These are phyloP conservation scores for Clarireedia hainanense DNA, from an alignment of 2,329 filamentous ascomycete species.

Conservation along the genomic window DNA sequence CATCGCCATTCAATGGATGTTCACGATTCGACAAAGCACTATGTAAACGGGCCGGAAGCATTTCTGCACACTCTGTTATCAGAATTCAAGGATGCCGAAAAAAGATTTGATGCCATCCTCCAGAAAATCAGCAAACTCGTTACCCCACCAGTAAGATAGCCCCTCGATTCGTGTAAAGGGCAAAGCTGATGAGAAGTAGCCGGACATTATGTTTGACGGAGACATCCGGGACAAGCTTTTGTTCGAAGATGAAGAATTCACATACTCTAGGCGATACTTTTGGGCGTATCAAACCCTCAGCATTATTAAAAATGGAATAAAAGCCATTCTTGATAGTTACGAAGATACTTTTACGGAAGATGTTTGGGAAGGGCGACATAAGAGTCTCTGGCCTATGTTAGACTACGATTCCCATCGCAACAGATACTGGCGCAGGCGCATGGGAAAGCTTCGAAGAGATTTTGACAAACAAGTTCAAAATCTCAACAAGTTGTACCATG, in stretches of 20 bases:
- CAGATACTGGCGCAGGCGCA: slow-evolving; percentile 39
- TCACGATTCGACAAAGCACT: slow-evolving; percentile 46
- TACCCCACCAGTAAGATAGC: slow-evolving; percentile 41
- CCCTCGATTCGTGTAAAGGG: background rate
- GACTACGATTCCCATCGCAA: slow-evolving; percentile 37
- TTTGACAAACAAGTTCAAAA: slow-evolving; percentile 38
- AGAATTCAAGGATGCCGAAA: slow-evolving; percentile 53
- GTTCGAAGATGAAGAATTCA: slow-evolving; percentile 54
- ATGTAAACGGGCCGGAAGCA: slow-evolving; percentile 53
- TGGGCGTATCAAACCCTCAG: slow-evolving; percentile 55
- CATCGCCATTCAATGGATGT: slow-evolving; percentile 47
- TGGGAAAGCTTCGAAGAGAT: slow-evolving; percentile 39
- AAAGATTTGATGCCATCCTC: slow-evolving; percentile 49
- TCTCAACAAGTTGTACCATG: slow-evolving; percentile 15
- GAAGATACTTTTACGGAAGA: slow-evolving; percentile 49
- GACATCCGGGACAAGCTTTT: slow-evolving; percentile 48
- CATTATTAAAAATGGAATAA: slow-evolving; percentile 51
- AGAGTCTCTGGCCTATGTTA: slow-evolving; percentile 47
- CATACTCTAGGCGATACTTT: slow-evolving; percentile 48
- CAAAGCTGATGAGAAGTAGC: slow-evolving; percentile 20
- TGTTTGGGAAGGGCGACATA: slow-evolving; percentile 49
- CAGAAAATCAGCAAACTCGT: slow-evolving; percentile 50
- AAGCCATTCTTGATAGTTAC: slow-evolving; percentile 49
- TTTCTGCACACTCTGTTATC: slow-evolving; percentile 50
- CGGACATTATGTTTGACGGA: slow-evolving; percentile 51